These are phyloP conservation scores for Coniochaeta ligniaria DNA, from an alignment of 2,329 filamentous ascomycete species.

Conservation along the genomic window DNA sequence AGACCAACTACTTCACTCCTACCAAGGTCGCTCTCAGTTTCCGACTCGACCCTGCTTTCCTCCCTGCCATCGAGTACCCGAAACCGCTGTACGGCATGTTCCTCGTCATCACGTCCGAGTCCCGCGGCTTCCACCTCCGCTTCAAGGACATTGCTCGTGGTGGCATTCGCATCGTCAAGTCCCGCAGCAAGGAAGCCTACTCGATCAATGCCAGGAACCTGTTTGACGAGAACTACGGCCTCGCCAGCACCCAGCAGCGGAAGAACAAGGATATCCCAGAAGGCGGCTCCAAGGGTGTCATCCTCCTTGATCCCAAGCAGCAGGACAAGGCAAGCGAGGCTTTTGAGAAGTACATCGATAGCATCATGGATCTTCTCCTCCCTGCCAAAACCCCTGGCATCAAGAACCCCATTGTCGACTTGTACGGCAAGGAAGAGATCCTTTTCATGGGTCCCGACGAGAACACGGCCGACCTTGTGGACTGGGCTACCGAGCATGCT, in stretches of 20 bases:
- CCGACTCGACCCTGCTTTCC: conserved; percentile 81
- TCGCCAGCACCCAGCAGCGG: conserved; percentile 96
- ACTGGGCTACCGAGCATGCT: conserved; percentile 98
- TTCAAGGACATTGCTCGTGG: conserved; percentile 96
- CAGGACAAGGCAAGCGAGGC: conserved; percentile 89
- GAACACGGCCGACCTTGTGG: conserved; percentile 93
- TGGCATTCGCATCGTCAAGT: conserved; percentile 98
- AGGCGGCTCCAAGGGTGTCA: conserved; percentile 95
- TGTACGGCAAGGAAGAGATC: conserved; percentile 93
- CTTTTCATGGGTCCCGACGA: conserved; percentile 98
- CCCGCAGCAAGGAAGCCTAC: conserved; percentile 90
- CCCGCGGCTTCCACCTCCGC: conserved; percentile 91
- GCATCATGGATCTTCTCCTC: conserved; percentile 88
- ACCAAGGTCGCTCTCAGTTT: conserved; percentile 98
- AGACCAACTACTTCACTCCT: conserved; percentile 96
- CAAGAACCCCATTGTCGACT: conserved; percentile 96
- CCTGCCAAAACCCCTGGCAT: conserved; percentile 89
- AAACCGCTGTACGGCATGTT: conserved; percentile 97
- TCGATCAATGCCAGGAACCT: conserved; percentile 92
- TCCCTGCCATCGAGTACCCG: conserved; percentile 87
- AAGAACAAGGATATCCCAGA: conserved; percentile 99
- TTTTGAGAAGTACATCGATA: conserved; percentile 99
- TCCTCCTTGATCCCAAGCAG: conserved; percentile 86
- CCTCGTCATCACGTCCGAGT: conserved; percentile 93
- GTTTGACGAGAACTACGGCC: conserved; percentile 98